Percentiles rank a stretch among this genome's conserved stretches.
phyloP scores from a whole-genome alignment of 805 yeast species.

The Cyberlindnera americana region DNA sequence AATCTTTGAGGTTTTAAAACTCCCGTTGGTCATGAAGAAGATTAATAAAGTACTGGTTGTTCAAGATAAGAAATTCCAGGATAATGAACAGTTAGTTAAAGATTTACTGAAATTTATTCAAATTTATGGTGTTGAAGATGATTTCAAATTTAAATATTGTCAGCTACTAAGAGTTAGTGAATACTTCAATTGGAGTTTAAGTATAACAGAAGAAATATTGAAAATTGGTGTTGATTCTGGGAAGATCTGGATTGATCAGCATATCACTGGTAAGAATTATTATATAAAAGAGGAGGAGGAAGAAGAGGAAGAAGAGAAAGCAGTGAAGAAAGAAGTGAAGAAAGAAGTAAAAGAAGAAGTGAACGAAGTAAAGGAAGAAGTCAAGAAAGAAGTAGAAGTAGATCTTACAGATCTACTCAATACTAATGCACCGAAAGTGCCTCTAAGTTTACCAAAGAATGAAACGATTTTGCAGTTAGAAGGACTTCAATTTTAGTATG shows the following conservation, averaged over 20 bases:
- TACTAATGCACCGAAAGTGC: constrained; percentile 4
- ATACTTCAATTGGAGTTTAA: constrained; percentile 59
- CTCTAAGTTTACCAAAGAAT: background rate
- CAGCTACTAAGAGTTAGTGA: constrained; percentile 26
- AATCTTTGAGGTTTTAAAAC: constrained; percentile 48
- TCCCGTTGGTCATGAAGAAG: constrained; percentile 50
- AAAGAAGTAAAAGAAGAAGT: too few species aligned
- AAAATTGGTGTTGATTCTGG: constrained; percentile 56
- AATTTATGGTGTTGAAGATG: constrained; percentile 30
- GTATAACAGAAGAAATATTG: constrained; percentile 62
- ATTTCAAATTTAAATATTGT: constrained; percentile 23
- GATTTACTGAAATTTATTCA: constrained; percentile 27
- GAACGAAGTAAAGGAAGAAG: background rate
- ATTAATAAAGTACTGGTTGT: constrained; percentile 37
- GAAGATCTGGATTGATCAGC: constrained; percentile 60
- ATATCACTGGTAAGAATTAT: constrained; percentile 61
- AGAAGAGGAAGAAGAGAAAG: background rate
- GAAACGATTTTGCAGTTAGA: constrained; percentile 19
- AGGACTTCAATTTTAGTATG: constrained; percentile 15
- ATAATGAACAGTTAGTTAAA: constrained; percentile 30
- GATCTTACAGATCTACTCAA: constrained; percentile 2
- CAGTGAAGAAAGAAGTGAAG: too few species aligned
- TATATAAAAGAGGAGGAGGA: constrained; percentile 43
- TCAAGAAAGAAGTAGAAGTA: background rate
- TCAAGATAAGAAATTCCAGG: constrained; percentile 36